Base-by-base conservation (phyloP, 2,329 filamentous ascomycete species). In the Paraphoma sp. region DNA sequence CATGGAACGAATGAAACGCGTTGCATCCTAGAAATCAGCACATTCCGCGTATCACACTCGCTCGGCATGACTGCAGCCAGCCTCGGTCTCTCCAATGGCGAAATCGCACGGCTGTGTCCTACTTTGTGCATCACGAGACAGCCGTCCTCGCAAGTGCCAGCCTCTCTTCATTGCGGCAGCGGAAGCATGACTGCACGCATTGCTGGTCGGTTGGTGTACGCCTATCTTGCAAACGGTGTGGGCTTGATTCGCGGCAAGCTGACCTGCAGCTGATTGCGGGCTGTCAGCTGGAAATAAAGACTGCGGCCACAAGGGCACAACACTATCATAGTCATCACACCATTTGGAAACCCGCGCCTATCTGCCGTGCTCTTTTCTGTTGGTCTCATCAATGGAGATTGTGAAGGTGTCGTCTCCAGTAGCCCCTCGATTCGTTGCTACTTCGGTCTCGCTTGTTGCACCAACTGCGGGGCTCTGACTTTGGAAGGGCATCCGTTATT, bases 81-180 rank as follows among this genome's bases (percentile, higher is more conserved):
- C 56, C 65, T 69, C 68, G 65, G 62, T 61, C 57, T 45, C 51
- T 59, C 49, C 23, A 23, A 23, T 60, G 57, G 48, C 48, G 63
- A 58, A 62, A 23, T 23, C 23, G 23, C 23, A 23, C 23, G 23
- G 23, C 23, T 2, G 58, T 47, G 63, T 65, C 55, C 59, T 38
- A 60, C 58, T 56, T 58, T 66, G 64, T 70, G 64, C 65, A 69
- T 72, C 70, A 72, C 69, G 57, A 69, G 64, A 71, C 65, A 56
- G 56, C 57, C 23, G 42, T 53, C 49, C 51, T 54, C 54, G 53
- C 64, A 64, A 71, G 68, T 64, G 63, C 64, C 61, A 58, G 56
- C 48, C 54, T 58, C 58, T 58, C 58, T 48, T 46, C 33, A 36
- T 10, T 36, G 33, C 14, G 33, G 33, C 49, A 59, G 57, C 59